Base-by-base conservation (phyloP, 192 early-diverging fungal species). In the Coemansia sp. region DNA sequence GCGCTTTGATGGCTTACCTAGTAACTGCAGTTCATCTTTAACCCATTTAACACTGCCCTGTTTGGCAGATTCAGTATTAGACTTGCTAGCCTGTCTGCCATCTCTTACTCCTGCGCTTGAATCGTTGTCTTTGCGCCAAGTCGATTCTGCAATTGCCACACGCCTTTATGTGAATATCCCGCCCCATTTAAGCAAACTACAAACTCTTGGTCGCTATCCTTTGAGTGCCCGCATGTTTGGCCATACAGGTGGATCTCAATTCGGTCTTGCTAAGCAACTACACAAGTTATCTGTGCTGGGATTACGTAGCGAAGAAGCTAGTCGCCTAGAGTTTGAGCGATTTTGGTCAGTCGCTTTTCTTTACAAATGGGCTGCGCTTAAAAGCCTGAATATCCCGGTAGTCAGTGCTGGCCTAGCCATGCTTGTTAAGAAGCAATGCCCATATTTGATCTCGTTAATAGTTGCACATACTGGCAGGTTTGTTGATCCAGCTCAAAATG, bases 21-120 rank as follows among this genome's bases (percentile, higher is more conserved):
- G 6, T 23, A 10, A 51, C 8, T 20, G 36, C 33, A n/a, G 57
- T 39, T 12, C 65, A 4, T 14, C 14, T 6, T 50, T 75, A n/a
- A 75, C 72, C n/a, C 65, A 61, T 37, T 38, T 75, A 6, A 75
- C 72, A 35, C 53, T 67, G 8, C 72, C 72, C 11, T 75, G 72
- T 43, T 36, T 65, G 16, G 72, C 58, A 10, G 72, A 64, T 35
- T 68, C 72, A 6, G 61, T 53, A 28, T 19, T 40, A 12, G 31
- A 65, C 28, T 51, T 75, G 15, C 65, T 75, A 4, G 46, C 15
- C 15, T 45, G 48, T 19, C 65, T 75, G 10, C 45, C 72, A 10
- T 14, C 23, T 19, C 38, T 75, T 8, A 40, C 68, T 0, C 62
- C 72, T 1, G 52, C 31, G 11, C 42, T 75, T 6, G 18, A 44